phyloP scores from a whole-genome alignment of 371 early-diverging fungal species.

The Actinomortierella ambigua region DNA sequence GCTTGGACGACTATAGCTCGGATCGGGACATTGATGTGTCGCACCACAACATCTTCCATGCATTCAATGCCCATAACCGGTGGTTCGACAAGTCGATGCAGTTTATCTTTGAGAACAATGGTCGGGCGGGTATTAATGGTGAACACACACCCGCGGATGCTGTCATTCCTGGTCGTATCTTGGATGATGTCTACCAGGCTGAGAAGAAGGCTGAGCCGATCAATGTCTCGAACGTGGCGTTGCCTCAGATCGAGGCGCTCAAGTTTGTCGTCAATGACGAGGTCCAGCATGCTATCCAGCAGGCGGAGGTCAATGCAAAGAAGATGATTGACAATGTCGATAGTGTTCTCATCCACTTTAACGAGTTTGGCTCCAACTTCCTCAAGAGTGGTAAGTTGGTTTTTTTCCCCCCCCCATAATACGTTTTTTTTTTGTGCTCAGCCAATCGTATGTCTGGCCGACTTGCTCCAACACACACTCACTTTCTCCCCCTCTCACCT shows the following conservation, averaged over 20 bases:
- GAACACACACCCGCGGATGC: conserved; percentile 96
- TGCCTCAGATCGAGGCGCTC: conserved; percentile 56
- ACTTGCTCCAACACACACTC: not conserved
- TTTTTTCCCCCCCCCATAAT: not conserved
- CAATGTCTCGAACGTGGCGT: conserved; percentile 46
- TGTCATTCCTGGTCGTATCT: conserved; percentile 81
- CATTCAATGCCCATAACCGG: conserved; percentile 78
- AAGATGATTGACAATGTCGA: conserved; percentile 72
- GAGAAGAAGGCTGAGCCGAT: conserved; percentile 63
- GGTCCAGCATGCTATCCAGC: conserved; percentile 54
- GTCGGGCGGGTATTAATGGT: conserved; percentile 92
- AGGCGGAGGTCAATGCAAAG: conserved; percentile 65
- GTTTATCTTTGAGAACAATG: conserved; percentile 83
- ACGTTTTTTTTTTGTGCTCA: not conserved
- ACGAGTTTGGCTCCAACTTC: conserved; percentile 78
- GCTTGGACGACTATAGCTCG: conserved; percentile 79
- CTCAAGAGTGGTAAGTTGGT: conserved; percentile 74
- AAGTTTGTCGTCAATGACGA: conserved; percentile 64
- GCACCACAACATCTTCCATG: conserved; percentile 82
- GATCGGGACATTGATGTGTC: conserved; percentile 63
- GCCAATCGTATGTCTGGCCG: not conserved
- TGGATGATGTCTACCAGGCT: conserved; percentile 61
- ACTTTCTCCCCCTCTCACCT: not conserved
- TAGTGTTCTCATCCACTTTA: conserved; percentile 71
- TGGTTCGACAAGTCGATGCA: conserved; percentile 97